Conservation (phyloP, 805 yeast species). For the Teunomyces atbi region DNA sequence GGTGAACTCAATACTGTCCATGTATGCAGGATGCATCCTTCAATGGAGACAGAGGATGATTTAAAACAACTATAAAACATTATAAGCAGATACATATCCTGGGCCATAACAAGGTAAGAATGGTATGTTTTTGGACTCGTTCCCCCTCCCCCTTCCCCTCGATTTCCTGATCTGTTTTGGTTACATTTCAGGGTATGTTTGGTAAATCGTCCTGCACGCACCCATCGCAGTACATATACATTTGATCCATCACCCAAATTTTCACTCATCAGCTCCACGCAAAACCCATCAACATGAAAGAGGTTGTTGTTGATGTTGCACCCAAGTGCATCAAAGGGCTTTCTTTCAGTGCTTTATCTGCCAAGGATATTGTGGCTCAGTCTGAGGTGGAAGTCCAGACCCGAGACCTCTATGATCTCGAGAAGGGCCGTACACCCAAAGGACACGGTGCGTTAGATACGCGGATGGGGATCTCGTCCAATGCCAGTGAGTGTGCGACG, state of each 20-base stretch:
- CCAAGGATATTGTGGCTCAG: slow-evolving; percentile 87
- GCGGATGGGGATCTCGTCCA: slow-evolving; percentile 91
- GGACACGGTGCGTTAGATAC: slow-evolving; percentile 86
- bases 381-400: slow-evolving; percentile 92
- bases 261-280: slow-evolving; percentile 3
- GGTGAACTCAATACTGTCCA: not conserved
- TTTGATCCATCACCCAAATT: not conserved
- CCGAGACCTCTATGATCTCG: slow-evolving; percentile 87
- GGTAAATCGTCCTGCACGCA: not conserved
- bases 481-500: slow-evolving; percentile 80
- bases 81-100: too few species aligned
- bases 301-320: slow-evolving; percentile 67
- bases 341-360: slow-evolving; percentile 89
- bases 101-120: too few species aligned
- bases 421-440: slow-evolving; percentile 82
- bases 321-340: slow-evolving; percentile 90
- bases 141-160: too few species aligned
- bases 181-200: not conserved
- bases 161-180: too few species aligned
- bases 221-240: not conserved
- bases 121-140: not conserved
- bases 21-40: not conserved
- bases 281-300: slow-evolving; percentile 30
- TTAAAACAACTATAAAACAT: too few species aligned
- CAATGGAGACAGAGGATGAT: too few species aligned